Percentiles rank a stretch among this genome's conserved stretches.
Evolutionary conservation across 2,329 filamentous ascomycete species (phyloP).

Genomic region (Tothia fuscella): DNA sequence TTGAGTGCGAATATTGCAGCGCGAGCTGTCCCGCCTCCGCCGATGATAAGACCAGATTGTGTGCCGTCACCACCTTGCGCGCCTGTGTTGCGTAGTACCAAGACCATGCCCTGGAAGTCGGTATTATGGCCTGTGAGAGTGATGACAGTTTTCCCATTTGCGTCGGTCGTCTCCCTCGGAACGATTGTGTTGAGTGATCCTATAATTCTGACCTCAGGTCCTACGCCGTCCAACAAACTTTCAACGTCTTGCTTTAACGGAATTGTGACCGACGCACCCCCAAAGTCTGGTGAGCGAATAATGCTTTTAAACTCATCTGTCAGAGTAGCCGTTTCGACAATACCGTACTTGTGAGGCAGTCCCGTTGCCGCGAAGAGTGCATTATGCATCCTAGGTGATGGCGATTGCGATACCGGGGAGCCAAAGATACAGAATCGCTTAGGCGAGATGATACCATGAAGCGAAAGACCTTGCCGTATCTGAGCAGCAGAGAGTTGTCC

Average conservation of each 20-base stretch:
- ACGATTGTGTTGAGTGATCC: conserved; percentile 94
- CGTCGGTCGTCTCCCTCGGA: conserved; percentile 34
- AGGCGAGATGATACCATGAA: conserved; percentile 66
- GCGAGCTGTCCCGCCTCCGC: conserved; percentile 81
- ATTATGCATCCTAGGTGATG: conserved; percentile 85
- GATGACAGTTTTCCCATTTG: conserved; percentile 28
- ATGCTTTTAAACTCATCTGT: conserved; percentile 48
- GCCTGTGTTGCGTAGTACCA: conserved; percentile 60
- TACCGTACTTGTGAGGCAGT: conserved; percentile 70
- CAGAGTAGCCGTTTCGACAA: conserved; percentile 59
- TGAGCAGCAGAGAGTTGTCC: conserved; percentile 86
- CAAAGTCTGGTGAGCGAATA: conserved; percentile 64
- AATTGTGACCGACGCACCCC: conserved; percentile 90
- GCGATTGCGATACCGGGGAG: conserved; percentile 67
- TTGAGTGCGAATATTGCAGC: conserved; percentile 84
- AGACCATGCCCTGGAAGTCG: conserved; percentile 87
- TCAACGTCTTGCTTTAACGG: conserved; percentile 87
- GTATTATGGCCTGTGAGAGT: conserved; percentile 80
- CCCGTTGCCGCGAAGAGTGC: conserved; percentile 64
- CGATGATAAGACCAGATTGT: conserved; percentile 61
- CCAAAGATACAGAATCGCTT: conserved; percentile 83
- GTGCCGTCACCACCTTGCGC: conserved; percentile 33
- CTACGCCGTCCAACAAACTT: conserved; percentile 64
- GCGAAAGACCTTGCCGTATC: conserved; percentile 64
- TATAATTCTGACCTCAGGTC: conserved; percentile 66